Evolutionary conservation across 2,329 filamentous ascomycete species (phyloP), one percentile per base, ranked within the genome.

Genomic region (Alternaria sp.): DNA sequence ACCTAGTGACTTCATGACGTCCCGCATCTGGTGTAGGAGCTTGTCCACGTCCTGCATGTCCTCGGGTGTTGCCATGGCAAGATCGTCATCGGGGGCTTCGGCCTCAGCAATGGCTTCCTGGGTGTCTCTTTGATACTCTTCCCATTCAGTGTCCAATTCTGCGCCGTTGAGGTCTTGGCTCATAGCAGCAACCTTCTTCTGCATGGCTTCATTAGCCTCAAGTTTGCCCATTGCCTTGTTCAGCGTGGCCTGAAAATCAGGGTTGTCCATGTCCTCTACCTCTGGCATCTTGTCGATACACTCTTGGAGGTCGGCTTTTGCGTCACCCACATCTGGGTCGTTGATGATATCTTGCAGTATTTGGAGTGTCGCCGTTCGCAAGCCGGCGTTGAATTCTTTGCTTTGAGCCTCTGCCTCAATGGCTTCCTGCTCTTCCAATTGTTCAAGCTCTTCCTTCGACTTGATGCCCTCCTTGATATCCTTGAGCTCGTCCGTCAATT

Each of bases 321-420:
- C 67, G 21, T 69, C 61, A 10, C 52, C 66, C 3, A 73, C 56
- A 3, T 71, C 68, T 5, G 75, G 72, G 31, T 77, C 72, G 7
- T 74, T 55, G 28, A 75, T 61, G 31, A 76, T 41, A 21, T 71
- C 61, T 29, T 71, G 66, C 5, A 75, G 33, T 4, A 58, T 56
- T 21, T 71, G 61, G 28, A 71, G 62, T 13, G 67, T 65, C 4
- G 56, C 64, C 49, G 62, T 66, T 2, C 62, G 59, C n/a, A 69
- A 24, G n/a, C 45, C 34, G 0, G 64, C 60, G n/a, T 60, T 55
- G 17, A 71, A 42, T 33, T 71, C 57, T 28, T 67, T 59, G 23
- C 60, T 50, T 17, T 66, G 58, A 3, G 49, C 49, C 34, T 69
- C 64, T 9, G 61, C 59, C 13, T 68, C 60, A 26, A 54, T 62